Percentiles rank a stretch among this genome's conserved stretches.
These are phyloP conservation scores for Staphylotrichum tortipilum DNA, from an alignment of 495 filamentous ascomycete genomes.

Conservation along the genomic window DNA sequence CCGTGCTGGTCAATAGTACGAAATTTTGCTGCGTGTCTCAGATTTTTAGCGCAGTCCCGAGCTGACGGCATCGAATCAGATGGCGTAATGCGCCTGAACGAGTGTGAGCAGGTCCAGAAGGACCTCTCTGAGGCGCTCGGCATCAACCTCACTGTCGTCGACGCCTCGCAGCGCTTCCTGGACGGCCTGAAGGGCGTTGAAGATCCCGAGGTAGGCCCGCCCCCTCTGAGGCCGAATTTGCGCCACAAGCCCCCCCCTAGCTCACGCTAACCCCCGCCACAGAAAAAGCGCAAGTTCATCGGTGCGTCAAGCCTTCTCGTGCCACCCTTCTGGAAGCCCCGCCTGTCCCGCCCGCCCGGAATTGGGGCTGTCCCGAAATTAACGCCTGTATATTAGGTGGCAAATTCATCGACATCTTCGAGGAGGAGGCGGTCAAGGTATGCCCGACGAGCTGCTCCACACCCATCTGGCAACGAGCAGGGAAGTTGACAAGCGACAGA, in stretches of 20 bases:
- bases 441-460: background rate
- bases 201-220: conserved; percentile 56
- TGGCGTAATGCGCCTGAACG: conserved; percentile 77
- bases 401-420: conserved; percentile 77
- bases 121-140: conserved; percentile 67
- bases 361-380: background rate
- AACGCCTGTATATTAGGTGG: conserved; percentile 11
- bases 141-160: conserved; percentile 83
- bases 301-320: conserved; percentile 29
- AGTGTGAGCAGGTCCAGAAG: conserved; percentile 70
- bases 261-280: background rate
- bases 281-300: conserved; percentile 86
- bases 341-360: background rate
- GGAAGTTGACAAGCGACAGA: conserved; percentile 21
- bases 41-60: background rate
- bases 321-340: background rate
- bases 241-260: no score
- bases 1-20: conserved; percentile 69
- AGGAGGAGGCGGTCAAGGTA: conserved; percentile 60
- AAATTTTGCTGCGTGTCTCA: background rate
- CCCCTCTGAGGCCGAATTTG: background rate
- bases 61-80: conserved; percentile 28
- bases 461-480: background rate
- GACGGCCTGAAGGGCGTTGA: conserved; percentile 60
- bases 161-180: conserved; percentile 70